Base-by-base conservation (phyloP, 352 stramenopile species). In the Globisporangium perplexum region DNA sequence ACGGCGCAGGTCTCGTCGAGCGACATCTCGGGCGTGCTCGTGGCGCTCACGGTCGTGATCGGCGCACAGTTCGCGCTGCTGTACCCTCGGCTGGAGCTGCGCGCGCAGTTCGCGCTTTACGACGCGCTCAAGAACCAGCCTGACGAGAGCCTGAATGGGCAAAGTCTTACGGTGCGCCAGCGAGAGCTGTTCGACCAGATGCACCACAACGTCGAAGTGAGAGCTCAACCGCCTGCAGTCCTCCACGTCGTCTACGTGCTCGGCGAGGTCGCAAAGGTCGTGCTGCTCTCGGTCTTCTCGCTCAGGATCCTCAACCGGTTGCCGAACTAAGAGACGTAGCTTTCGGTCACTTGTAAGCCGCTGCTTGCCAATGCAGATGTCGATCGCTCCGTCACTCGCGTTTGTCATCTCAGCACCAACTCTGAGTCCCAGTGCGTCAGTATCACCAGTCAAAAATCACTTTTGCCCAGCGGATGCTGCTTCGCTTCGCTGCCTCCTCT, bases 111-210 rank as follows among this genome's bases (percentile, higher is more conserved):
- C 39, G 71, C 63, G 47, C 52, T 89, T 33, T 81, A 75, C 42
- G 66, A 86, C 20, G 67, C 70, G 65, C 65, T 89, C 52, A 77
- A 77, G 59, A 64, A 69, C 35, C 36, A 83, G 54, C 57, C 65
- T 23, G 69, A 80, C 31, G 68, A 77, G 23, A 68, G 74, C 36
- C 53, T 88, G 31, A n/a, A n/a, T n/a, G n/a, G n/a, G n/a, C n/a
- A n/a, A n/a, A n/a, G n/a, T n/a, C n/a, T n/a, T n/a, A 78, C 71
- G n/a, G 76, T 76, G 56, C 69, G 76, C 39, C 73, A 87, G 59
- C 83, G 82, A 51, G 77, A 72, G 73, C 49, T 71, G 43, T 73
- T 82, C 48, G 69, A 60, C 15, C 66, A 82, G 60, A 81, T 86
- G 38, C 55, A 73, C 35, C 69, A 80, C 53, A 77, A 62, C 43